Evolutionary conservation across 495 filamentous ascomycete species (phyloP).

Genomic region (Xylona heveae): DNA sequence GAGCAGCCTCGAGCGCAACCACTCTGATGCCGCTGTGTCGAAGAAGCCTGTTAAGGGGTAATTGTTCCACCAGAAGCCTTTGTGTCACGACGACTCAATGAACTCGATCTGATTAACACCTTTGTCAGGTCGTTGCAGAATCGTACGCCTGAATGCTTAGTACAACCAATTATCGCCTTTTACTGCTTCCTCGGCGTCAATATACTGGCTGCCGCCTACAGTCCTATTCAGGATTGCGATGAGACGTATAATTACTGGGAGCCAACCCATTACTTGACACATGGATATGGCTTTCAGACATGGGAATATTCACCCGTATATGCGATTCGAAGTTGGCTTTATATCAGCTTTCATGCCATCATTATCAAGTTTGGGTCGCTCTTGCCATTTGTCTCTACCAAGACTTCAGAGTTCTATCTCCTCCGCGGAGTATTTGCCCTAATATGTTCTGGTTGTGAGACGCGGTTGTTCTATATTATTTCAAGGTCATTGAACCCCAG

Average conservation of each 20-base stretch:
- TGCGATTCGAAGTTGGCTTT: slow-evolving; percentile 91
- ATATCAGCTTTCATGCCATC: slow-evolving; percentile 65
- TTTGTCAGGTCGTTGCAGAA: background rate
- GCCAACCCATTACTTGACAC: slow-evolving; percentile 80
- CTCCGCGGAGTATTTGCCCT: slow-evolving; percentile 55
- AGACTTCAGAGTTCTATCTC: slow-evolving; percentile 67
- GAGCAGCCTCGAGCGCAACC: no score
- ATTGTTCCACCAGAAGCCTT: no score
- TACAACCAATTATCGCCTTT: slow-evolving; percentile 54
- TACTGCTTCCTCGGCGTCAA: slow-evolving; percentile 57
- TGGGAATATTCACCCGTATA: slow-evolving; percentile 98
- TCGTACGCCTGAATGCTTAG: slow-evolving; percentile 31
- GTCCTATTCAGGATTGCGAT: slow-evolving; percentile 95
- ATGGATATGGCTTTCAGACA: slow-evolving; percentile 86
- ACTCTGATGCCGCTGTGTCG: no score
- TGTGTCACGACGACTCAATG: no score
- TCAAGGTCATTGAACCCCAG: slow-evolving; percentile 52
- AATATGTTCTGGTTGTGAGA: slow-evolving; percentile 60
- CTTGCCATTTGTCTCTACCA: slow-evolving; percentile 34
- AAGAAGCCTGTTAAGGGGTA: no score
- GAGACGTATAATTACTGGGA: slow-evolving; percentile 99
- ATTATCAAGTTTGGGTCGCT: slow-evolving; percentile 41
- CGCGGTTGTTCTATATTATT: slow-evolving; percentile 54
- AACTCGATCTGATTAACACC: no score
- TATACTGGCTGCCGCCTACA: slow-evolving; percentile 52